Base-by-base conservation (phyloP, 331 rosid genomes). In the Telfairia occidentalis region DNA sequence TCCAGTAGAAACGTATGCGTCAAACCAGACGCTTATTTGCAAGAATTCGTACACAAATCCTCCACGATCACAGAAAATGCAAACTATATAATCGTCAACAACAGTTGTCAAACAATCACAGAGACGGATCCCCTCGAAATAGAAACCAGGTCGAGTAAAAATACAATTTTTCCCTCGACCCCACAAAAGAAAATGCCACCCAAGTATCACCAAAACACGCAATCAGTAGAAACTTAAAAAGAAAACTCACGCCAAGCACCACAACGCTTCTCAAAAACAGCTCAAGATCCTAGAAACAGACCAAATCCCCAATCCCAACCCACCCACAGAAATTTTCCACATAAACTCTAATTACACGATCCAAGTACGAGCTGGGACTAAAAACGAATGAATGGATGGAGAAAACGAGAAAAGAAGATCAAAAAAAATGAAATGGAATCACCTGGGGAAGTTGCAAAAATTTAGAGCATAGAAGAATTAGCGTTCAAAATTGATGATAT, bases 381-480 rank as follows among this genome's bases (percentile, higher is more conserved):
- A 2, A 23, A 65, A 65, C 29, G 5, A 63, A 63, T 46, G 52
- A n/a, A 63, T 28, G 49, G 49, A 0, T 13, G 48, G 1, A 0
- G 30, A 40, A 2, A 21, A 38, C 35, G 21, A 19, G 1, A 66
- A 66, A 40, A 21, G 9, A 23, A 23, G 19, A 65, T 10, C 34
- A 66, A 1, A 1, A 24, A n/a, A n/a, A n/a, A n/a, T n/a, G n/a
- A 55, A 53, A 53, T 8, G 60, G 5, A 65, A 65, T 65, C 52
- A 65, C 72, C 72, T 38, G 55, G 78, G 59, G 77, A 3, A 54
- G 16, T 78, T 76, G 77, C 57, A 43, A 75, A 82, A 19, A 66
- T 40, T 40, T 9, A n/a, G 26, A 34, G 70, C 12, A 35, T n/a
- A 9, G 53, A 66, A 66, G 15, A 59, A 28, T 12, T 12, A 28